Percentiles rank a stretch among this genome's conserved stretches.
Evolutionary conservation across 176 grass and related monocot genomes (phyloP).

Genomic region (Coix lacrymajobi): DNA sequence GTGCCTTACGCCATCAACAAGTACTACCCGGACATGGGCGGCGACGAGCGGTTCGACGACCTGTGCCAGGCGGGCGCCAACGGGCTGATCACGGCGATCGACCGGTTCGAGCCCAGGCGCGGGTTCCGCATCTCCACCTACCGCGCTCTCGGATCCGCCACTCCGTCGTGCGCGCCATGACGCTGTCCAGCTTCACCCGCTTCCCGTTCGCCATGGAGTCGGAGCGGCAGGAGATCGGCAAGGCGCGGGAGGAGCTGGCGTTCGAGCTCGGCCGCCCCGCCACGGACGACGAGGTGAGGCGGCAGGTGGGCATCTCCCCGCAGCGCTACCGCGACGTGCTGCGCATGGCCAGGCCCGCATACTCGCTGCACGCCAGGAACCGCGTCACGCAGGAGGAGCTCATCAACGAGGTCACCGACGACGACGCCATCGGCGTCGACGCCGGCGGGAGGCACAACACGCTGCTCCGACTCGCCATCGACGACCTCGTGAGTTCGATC

Average conservation of each 20-base stretch:
- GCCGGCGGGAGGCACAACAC: constrained; percentile 44
- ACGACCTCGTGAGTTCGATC: constrained; percentile 60
- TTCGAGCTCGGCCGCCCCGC: constrained; percentile 76
- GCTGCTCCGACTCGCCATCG: constrained; percentile 78
- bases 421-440: constrained; percentile 47
- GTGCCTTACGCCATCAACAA: constrained; percentile 83
- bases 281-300: constrained; percentile 54
- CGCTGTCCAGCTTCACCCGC: constrained; percentile 74
- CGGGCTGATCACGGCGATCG: constrained; percentile 73
- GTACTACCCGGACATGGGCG: constrained; percentile 66
- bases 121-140: constrained; percentile 86
- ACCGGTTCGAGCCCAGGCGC: constrained; percentile 76
- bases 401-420: constrained; percentile 69
- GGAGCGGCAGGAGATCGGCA: constrained; percentile 56
- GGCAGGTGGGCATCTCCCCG: constrained; percentile 40
- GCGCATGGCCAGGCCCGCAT: constrained; percentile 49
- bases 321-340: constrained; percentile 68
- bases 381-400: constrained; percentile 75
- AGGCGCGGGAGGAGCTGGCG: constrained; percentile 47
- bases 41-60: constrained; percentile 61
- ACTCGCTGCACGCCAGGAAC: constrained; percentile 79
- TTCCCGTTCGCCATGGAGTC: constrained; percentile 81
- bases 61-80: constrained; percentile 82
- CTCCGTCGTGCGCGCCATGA: constrained; percentile 68
- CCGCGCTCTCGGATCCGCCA: constrained; percentile 86